Evolutionary conservation across 148 eudicot genomes (phyloP), one percentile per base, ranked within the genome.

Genomic region (Dysphania ambrosioides): DNA sequence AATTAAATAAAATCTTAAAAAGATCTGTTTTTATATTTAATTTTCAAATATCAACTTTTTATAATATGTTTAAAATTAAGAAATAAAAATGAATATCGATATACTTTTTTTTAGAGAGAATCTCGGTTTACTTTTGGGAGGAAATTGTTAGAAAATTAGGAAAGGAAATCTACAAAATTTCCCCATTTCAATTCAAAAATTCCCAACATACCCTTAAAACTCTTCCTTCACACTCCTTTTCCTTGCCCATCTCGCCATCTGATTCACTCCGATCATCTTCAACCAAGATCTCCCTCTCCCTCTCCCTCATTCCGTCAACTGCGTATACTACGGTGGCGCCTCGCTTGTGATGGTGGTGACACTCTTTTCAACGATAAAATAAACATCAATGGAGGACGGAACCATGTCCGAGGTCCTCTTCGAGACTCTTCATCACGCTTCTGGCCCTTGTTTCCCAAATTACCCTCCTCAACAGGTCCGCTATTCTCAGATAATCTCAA

Each of bases 391-490:
- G 96, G 90, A 63, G 68, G 89, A 85, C 79, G 82, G 72, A 51
- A 82, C 77, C 38, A 29, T 47, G 32, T 63, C 72, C 11, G 87
- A 79, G 61, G 84, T 87, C 62, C 89, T 93, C 40, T 90, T 79
- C 72, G 90, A 93, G 84, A 89, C 89, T 21, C 87, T 90, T 40
- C 77, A 77, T 64, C 98, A 90, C 77, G 84, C 87, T 80, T 85
- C 98, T 34, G 80, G 83, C 40, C 86, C 85, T 53, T 87, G 83
- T 82, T 79, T 84, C 36, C 80, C 91, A 27, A 88, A 87, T 86
- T 93, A 90, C 26, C 96, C 98, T 65, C 98, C 98, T 73, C 83
- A 71, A 16, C 85, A 79, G 84, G 87, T 84, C 53, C 55, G 44
- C n/a, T 12, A 8, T 38, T 71, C 27, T 6, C 2, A 42, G 7